Base-by-base conservation (phyloP, 1,284 basidiomycete species). In the Leccinum fallax region DNA sequence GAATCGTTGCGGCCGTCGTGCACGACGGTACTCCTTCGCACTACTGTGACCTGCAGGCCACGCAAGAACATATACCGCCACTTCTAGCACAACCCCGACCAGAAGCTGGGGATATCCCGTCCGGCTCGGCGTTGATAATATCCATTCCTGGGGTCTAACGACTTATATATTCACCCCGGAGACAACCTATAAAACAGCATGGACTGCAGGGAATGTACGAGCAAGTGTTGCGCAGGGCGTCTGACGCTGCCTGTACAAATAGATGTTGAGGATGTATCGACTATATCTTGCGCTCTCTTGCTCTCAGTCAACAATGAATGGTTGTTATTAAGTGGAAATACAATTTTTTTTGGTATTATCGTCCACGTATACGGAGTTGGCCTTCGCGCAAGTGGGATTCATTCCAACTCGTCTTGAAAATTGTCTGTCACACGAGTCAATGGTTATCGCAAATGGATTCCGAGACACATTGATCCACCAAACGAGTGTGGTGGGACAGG, bases 1-100 rank as follows among this genome's bases (percentile, higher is more conserved):
- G 94, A 77, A 92, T 95, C 51, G 85, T 94, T 1, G 93, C 92
- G 1, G 94, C 92, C 5, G 94, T 96, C 59, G 93, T 93, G 0
- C 92, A 95, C 32, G 74, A 90, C 28, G 19, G 21, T 26, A 26
- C 40, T 15, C 40, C n/a, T n/a, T 43, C 9, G n/a, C 40, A n/a
- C n/a, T n/a, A 21, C n/a, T 49, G n/a, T 49, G 34, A 53, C 21
- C 49, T 21, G 24, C 24, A 38, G 40, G 49, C 5, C 34, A 52
- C 40, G 21, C 8, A 21, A 4, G 15, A 11, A 6, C 46, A 26
- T 51, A n/a, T 28, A 40, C 21, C 7, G 16, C 34, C 34, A 5
- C 30, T 26, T 28, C 63, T 32, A 11, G 26, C 19, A 58, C 53
- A 16, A 52, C 40, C 16, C 24, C 5, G 24, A 40, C 26, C 3